A percentile compares a stretch with the other conserved stretches of the same genome.
Evolutionary conservation across 257 asterid genomes (phyloP).

Genomic region (Scutellaria barbata): DNA sequence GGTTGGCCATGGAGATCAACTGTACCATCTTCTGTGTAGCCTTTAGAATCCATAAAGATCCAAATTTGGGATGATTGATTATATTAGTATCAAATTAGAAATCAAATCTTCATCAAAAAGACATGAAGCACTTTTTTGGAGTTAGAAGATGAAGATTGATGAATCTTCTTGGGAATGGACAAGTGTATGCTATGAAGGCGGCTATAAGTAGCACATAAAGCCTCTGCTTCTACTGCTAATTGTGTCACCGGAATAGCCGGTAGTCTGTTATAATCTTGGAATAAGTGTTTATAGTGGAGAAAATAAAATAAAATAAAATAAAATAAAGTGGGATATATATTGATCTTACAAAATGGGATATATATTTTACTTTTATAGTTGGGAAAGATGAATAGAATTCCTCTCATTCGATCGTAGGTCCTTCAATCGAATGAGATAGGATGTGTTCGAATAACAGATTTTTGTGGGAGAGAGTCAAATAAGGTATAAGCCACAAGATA

Average conservation of each 20-base stretch:
- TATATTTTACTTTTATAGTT: too few relatives aligned
- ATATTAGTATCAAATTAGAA: neutral
- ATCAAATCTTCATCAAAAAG: neutral
- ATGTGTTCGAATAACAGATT: too few relatives aligned
- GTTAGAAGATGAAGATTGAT: constrained; percentile 29
- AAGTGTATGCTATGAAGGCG: constrained; percentile 24
- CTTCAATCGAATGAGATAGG: too few relatives aligned
- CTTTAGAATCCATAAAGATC: constrained; percentile 60
- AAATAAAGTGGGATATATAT: too few relatives aligned
- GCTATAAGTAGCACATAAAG: constrained; percentile 36
- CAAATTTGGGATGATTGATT: neutral
- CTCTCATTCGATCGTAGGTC: too few relatives aligned
- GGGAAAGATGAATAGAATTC: too few relatives aligned
- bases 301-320: too few relatives aligned
- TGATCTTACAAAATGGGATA: too few relatives aligned
- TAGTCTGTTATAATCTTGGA: neutral
- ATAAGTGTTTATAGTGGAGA: neutral
- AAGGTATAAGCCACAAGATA: too few relatives aligned
- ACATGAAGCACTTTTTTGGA: constrained; percentile 26
- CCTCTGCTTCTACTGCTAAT: neutral
- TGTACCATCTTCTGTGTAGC: constrained; percentile 76
- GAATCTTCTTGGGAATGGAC: constrained; percentile 27
- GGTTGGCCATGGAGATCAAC: constrained; percentile 83
- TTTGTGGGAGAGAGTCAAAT: too few relatives aligned
- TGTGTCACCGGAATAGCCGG: constrained; percentile 39